Percentiles rank a stretch among this genome's conserved stretches.
Conservation (phyloP, 1,139 yeast genomes). For the Candida tetrigidarum region DNA sequence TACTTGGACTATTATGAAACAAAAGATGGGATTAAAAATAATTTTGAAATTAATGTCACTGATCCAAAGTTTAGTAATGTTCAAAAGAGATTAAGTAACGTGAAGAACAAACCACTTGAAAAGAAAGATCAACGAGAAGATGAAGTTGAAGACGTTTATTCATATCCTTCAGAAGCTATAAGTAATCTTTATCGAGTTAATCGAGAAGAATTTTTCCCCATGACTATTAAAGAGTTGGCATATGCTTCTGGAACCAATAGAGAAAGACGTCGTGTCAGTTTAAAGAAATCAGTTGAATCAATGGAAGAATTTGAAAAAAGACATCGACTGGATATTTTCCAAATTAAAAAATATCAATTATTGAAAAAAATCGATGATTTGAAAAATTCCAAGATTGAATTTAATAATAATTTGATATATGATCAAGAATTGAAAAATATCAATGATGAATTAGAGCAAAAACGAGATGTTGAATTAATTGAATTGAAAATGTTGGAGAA, state of each 20-base stretch:
- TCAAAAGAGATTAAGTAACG: constrained; percentile 17
- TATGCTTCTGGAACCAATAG: constrained; percentile 29
- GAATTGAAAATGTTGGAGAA: constrained; percentile 36
- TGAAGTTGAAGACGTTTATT: constrained; percentile 11
- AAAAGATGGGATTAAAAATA: constrained; percentile 8
- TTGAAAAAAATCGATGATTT: constrained; percentile 31
- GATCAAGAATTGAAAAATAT: constrained; percentile 33
- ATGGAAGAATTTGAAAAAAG: constrained; percentile 22
- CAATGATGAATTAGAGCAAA: constrained; percentile 21
- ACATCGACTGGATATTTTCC: constrained; percentile 26
- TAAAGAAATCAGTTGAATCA: constrained; percentile 22
- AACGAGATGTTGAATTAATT: constrained; percentile 41
- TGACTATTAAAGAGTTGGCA: constrained; percentile 24
- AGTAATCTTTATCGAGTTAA: constrained; percentile 9
- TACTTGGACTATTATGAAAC: constrained; percentile 14
- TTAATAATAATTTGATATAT: constrained; percentile 25
- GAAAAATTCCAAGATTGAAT: constrained; percentile 28
- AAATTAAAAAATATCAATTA: constrained; percentile 26
- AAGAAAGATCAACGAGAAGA: constrained; percentile 8
- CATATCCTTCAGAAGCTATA: constrained; percentile 11
- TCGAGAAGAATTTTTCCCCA: constrained; percentile 14
- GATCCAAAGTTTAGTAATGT: constrained; percentile 13
- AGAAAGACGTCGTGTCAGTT: constrained; percentile 29
- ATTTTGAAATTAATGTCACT: constrained; percentile 11
- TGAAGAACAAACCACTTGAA: constrained; percentile 14